Conservation (phyloP, 2,329 filamentous ascomycete genomes). For the Hypoxylon sp. region DNA sequence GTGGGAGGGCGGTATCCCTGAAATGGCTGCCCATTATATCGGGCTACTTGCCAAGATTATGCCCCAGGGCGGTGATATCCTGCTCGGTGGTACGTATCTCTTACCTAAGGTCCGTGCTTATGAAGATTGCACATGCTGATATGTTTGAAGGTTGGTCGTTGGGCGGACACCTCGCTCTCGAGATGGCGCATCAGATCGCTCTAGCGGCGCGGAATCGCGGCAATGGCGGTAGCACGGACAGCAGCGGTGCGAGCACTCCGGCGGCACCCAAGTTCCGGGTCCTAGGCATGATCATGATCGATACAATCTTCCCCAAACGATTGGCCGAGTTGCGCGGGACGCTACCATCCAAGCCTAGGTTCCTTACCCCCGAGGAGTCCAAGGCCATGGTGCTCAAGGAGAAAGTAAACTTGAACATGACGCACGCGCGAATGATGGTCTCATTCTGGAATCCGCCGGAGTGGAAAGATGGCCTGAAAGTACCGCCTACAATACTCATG, state of each 20-base stretch:
- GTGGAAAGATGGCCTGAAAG: conserved; percentile 43
- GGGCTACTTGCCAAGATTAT: conserved; percentile 61
- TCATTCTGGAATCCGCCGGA: conserved; percentile 48
- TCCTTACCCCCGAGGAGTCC: conserved; percentile 49
- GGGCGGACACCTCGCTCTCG: conserved; percentile 67
- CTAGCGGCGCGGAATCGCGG: conserved; percentile 49
- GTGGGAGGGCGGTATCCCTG: conserved; percentile 67
- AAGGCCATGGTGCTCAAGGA: conserved; percentile 51
- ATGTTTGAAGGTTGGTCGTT: conserved; percentile 65
- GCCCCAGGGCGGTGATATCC: conserved; percentile 57
- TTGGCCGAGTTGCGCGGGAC: conserved; percentile 37
- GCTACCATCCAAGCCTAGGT: conserved; percentile 51
- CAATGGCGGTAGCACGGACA: conserved; percentile 6
- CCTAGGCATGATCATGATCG: conserved; percentile 67
- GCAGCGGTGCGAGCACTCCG: conserved; percentile 19
- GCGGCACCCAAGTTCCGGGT: conserved; percentile 56
- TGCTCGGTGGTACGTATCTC: conserved; percentile 62
- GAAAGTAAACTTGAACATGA: conserved; percentile 55
- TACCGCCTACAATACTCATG: conserved; percentile 63
- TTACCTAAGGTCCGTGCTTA: not conserved
- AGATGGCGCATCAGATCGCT: conserved; percentile 63
- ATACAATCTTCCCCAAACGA: conserved; percentile 61
- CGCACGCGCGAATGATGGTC: conserved; percentile 54
- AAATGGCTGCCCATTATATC: conserved; percentile 69
- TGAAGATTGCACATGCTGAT: not conserved